These are phyloP conservation scores for Pseudoscleropodium purum DNA, from an alignment of 225 moss, liverwort and hornwort genomes.

Conservation along the genomic window DNA sequence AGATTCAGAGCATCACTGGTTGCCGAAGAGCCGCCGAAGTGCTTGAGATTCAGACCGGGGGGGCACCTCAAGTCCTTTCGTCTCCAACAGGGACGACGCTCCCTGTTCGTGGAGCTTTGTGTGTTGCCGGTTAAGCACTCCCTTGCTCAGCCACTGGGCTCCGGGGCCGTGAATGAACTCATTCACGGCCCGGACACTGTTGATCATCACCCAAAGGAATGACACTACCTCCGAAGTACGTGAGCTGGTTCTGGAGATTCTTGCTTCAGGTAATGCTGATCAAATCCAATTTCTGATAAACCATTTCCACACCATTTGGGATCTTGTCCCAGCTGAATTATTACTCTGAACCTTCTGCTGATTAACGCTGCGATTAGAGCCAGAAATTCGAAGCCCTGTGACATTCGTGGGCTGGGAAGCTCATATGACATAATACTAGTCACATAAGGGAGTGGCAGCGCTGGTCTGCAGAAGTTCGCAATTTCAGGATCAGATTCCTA, in stretches of 20 bases:
- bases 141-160: not conserved
- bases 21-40: slow-evolving; percentile 2
- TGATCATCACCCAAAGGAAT: not conserved
- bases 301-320: not conserved
- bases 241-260: not conserved
- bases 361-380: not conserved
- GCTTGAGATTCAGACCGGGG: slow-evolving; percentile 9
- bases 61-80: not conserved
- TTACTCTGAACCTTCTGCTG: not conserved
- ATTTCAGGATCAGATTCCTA: not conserved
- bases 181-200: not conserved
- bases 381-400: not conserved
- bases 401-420: not conserved
- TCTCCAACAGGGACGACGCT: slow-evolving; percentile 30
- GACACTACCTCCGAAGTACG: not conserved
- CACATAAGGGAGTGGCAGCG: too few relatives aligned
- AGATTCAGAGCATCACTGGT: slow-evolving; percentile 7
- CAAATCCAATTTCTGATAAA: not conserved
- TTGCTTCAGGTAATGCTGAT: not conserved
- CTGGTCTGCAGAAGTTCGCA: not conserved
- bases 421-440: not conserved
- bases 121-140: not conserved
- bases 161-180: not conserved
- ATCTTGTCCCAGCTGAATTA: not conserved
- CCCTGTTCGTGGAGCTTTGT: not conserved